Evolutionary conservation across 257 asterid species (phyloP).

Genomic region (Buddleja alternifolia): DNA sequence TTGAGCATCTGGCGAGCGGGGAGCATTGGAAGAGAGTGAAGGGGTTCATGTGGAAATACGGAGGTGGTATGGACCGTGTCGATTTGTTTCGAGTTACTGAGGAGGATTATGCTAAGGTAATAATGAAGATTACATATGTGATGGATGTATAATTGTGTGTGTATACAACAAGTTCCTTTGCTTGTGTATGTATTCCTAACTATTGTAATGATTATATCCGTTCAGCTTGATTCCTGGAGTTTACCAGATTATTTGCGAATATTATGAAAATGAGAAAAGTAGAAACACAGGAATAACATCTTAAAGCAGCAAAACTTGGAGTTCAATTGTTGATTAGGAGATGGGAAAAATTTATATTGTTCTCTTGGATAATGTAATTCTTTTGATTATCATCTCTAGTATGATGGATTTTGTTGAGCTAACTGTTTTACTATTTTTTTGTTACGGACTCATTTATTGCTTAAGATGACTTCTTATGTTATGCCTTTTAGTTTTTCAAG

Average conservation of each 20-base stretch:
- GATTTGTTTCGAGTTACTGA: constrained; percentile 60
- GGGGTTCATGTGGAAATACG: constrained; percentile 76
- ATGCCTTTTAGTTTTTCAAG: neutral
- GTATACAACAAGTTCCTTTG: neutral
- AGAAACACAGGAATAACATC: neutral
- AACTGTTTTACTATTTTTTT: constrained; percentile 4
- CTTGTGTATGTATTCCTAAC: neutral
- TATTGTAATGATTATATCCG: neutral
- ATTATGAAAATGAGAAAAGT: neutral
- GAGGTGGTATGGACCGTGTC: constrained; percentile 68
- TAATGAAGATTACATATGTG: neutral
- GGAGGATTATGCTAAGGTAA: constrained; percentile 67
- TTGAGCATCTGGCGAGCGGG: constrained; percentile 75
- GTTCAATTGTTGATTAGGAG: neutral
- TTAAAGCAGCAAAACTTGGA: neutral
- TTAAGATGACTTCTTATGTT: constrained; percentile 14
- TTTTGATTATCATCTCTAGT: neutral
- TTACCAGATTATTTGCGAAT: neutral
- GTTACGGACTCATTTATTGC: neutral
- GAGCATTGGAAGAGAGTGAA: constrained; percentile 84
- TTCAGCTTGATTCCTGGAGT: neutral
- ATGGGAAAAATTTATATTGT: neutral
- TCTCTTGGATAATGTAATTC: no score
- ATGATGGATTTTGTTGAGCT: constrained; percentile 7
- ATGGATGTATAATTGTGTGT: neutral